Base-by-base conservation (phyloP, 2,329 filamentous ascomycete species). In the Xylariaceae sp. region DNA sequence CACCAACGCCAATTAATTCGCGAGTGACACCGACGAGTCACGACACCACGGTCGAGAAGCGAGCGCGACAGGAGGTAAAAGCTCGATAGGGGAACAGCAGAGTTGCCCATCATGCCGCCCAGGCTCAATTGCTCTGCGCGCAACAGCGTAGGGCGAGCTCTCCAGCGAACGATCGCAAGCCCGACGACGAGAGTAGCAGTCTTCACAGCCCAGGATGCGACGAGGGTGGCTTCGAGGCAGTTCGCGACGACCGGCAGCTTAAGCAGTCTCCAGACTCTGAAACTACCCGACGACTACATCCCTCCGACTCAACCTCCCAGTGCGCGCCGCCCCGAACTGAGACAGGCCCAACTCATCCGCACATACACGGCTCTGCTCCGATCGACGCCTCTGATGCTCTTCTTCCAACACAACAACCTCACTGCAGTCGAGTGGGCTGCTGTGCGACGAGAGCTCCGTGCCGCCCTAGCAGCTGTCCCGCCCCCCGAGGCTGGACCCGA, bases 301-400 rank as follows among this genome's bases (percentile, higher is more conserved):
- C 87, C 82, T 77, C 84, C 86, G 0, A 88, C 86, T 0, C 92
- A 97, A 74, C 93, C 92, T 2, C 91, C 90, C 3, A 96, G 90
- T 57, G 88, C 95, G 73, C 90, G 93, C 72, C 88, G 87, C 17
- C 84, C 92, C 51, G 89, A 96, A 72, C 88, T 88, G 70, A 88
- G 93, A 73, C 96, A 97, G 77, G 88, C 92, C 13, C 94, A 99
- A 76, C 82, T 97, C 61, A 81, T 86, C 60, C 86, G 92, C 59
- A 86, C 89, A 68, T 97, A 97, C 76, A 90, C 92, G 55, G 94
- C 92, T 51, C 80, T 96, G 62, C 84, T 97, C 60, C 90, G 90
- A 61, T 91, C 91, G 18, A 88, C 90, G 9, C 92, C 92, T 47
- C 76, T 97, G 62, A 87, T 96, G 67, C 82, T 97, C 60, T 82